Conservation (phyloP, 169 alveolate genomes). For the Cryptosporidium muris region DNA sequence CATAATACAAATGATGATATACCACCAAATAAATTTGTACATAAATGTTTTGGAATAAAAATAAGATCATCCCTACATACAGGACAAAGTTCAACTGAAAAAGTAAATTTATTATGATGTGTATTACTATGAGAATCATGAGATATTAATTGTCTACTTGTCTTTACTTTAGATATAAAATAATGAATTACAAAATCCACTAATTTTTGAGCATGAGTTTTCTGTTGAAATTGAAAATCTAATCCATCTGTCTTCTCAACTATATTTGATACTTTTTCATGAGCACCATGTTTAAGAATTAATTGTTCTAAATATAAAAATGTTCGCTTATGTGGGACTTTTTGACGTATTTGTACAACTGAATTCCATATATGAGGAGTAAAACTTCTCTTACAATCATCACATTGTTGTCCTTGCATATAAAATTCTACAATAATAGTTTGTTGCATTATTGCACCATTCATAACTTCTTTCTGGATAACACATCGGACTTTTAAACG, state of each 20-base stretch:
- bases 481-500: constrained; percentile 94
- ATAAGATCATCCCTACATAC: constrained; percentile 97
- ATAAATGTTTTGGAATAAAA: constrained; percentile 85
- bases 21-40: constrained; percentile 89
- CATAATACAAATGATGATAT: constrained; percentile 87
- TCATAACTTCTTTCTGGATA: constrained; percentile 93
- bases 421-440: constrained; percentile 87
- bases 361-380: constrained; percentile 99
- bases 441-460: constrained; percentile 91
- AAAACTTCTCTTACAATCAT: constrained; percentile 94
- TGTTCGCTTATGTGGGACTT: constrained; percentile 96
- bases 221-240: constrained; percentile 94
- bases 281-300: constrained; percentile 92
- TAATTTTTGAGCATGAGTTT: constrained; percentile 93
- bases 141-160: constrained; percentile 89
- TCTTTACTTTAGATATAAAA: constrained; percentile 86
- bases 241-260: constrained; percentile 95
- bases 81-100: constrained; percentile 93
- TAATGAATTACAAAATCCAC: constrained; percentile 90
- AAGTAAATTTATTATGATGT: constrained; percentile 90
- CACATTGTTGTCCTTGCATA: constrained; percentile 93
- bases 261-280: constrained; percentile 90
- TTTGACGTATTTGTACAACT: constrained; percentile 94
- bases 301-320: constrained; percentile 95
- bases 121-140: constrained; percentile 90